phyloP scores from a whole-genome alignment of 805 yeast genomes.

The Lipomyces sp. region DNA sequence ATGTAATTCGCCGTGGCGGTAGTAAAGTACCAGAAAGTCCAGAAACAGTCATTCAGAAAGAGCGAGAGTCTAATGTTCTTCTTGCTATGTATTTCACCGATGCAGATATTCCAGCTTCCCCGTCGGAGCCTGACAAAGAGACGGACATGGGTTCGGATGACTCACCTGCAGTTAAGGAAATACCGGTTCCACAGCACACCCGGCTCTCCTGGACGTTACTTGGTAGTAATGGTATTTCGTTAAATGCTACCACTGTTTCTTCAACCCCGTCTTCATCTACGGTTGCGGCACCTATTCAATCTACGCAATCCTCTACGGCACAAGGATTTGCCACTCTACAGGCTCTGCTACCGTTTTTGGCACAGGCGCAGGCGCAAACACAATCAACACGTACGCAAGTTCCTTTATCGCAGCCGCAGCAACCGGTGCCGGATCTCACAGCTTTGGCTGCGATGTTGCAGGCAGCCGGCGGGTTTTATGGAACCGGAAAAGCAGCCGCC shows the following conservation, averaged over 20 bases:
- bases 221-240: neutral
- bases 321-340: slow-evolving; percentile 20
- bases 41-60: slow-evolving; percentile 40
- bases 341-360: slow-evolving; percentile 19
- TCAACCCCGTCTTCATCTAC: neutral
- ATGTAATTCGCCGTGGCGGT: slow-evolving; percentile 45
- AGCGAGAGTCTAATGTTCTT: slow-evolving; percentile 40
- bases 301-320: neutral
- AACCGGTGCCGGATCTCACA: slow-evolving; percentile 5
- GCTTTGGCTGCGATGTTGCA: slow-evolving; percentile 31
- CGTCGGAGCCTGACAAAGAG: slow-evolving; percentile 41
- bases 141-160: slow-evolving; percentile 15
- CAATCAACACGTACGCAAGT: neutral
- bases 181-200: slow-evolving; percentile 23
- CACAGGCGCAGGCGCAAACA: slow-evolving; percentile 16
- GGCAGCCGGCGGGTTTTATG: slow-evolving; percentile 18
- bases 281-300: neutral
- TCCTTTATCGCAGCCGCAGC: slow-evolving; percentile 7
- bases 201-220: slow-evolving; percentile 18
- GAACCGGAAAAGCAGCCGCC: neutral
- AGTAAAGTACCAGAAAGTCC: slow-evolving; percentile 38
- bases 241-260: neutral
- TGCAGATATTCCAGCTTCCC: slow-evolving; percentile 37
- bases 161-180: slow-evolving; percentile 3
- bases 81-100: slow-evolving; percentile 36